These are phyloP conservation scores for Linnemannia schmuckeri DNA, from an alignment of 192 early-diverging fungal species.

Conservation along the genomic window DNA sequence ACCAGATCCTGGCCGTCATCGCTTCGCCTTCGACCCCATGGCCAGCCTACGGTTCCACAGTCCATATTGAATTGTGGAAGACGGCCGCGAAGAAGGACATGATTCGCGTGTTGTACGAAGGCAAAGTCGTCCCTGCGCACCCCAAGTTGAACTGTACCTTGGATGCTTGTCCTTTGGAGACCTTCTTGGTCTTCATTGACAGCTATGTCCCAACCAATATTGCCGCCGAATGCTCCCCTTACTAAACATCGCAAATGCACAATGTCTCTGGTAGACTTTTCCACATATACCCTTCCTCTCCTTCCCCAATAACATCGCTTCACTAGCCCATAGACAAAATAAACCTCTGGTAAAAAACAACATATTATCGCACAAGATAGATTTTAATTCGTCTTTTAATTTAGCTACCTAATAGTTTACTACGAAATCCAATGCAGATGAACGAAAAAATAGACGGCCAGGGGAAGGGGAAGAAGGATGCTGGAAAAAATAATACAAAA, in stretches of 20 bases:
- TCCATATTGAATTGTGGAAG: conserved; percentile 67
- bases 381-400: no score
- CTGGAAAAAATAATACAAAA: not conserved
- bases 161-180: conserved; percentile 14
- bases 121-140: conserved; percentile 45
- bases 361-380: no score
- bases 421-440: no score
- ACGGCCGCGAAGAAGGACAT: conserved; percentile 45
- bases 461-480: no score
- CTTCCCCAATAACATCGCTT: not conserved
- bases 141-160: conserved; percentile 9
- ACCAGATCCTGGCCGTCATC: conserved; percentile 58
- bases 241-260: not conserved
- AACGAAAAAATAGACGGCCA: no score
- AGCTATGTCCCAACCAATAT: conserved; percentile 23
- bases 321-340: no score
- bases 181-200: conserved; percentile 17
- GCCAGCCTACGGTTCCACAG: conserved; percentile 68
- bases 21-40: conserved; percentile 57
- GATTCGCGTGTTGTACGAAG: conserved; percentile 69
- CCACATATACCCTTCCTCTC: not conserved
- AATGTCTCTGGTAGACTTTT: no score
- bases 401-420: no score
- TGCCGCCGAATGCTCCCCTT: conserved; percentile 12
- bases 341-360: no score